A percentile compares a stretch with the other conserved stretches of the same genome.
Evolutionary conservation across 2,329 filamentous ascomycete genomes (phyloP).

Genomic region (Cladorrhinum sp.): DNA sequence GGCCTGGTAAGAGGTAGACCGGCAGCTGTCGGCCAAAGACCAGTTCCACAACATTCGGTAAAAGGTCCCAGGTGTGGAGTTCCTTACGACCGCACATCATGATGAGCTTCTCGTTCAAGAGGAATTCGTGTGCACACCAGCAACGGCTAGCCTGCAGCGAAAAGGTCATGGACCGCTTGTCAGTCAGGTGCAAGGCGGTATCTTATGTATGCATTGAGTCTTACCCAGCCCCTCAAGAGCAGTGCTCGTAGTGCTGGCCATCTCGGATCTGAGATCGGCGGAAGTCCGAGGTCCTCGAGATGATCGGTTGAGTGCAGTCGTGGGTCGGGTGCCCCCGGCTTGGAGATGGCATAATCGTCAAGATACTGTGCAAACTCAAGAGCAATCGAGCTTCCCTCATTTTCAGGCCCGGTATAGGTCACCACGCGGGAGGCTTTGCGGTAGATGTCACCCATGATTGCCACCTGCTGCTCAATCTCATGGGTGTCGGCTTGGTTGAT

Average conservation of each 20-base stretch:
- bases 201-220: background rate
- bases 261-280: background rate
- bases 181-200: background rate
- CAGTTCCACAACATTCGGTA: background rate
- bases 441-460: conserved; percentile 8
- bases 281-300: background rate
- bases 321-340: background rate
- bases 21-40: conserved; percentile 3
- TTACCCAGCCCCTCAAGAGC: conserved; percentile 4
- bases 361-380: conserved; percentile 1
- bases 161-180: background rate
- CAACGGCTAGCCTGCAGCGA: conserved; percentile 5
- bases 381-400: background rate
- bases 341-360: background rate
- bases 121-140: conserved; percentile 16
- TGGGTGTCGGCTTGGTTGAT: conserved; percentile 9
- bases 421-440: background rate
- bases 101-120: conserved; percentile 7
- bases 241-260: conserved; percentile 6
- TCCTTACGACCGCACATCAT: conserved; percentile 8
- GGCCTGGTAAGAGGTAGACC: background rate
- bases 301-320: background rate
- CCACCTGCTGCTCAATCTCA: background rate
- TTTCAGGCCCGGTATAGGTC: conserved; percentile 9
- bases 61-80: background rate